phyloP scores from a whole-genome alignment of 1,284 basidiomycete species.

The Fistulina hepatica region DNA sequence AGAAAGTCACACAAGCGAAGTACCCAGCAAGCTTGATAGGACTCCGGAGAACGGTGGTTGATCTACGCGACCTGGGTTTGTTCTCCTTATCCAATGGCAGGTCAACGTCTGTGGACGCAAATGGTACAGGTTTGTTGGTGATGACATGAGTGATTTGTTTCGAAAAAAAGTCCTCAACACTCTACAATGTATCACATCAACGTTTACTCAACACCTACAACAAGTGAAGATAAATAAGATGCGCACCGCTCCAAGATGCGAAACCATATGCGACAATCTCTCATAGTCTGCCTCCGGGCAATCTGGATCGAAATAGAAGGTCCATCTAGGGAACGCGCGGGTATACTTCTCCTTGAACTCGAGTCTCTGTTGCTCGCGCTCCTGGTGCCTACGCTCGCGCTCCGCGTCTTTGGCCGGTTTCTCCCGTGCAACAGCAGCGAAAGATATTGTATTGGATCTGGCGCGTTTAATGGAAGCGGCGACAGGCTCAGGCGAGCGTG shows the following conservation, averaged over 20 bases:
- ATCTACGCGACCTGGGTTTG: too few relatives aligned
- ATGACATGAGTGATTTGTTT: constrained; percentile 81
- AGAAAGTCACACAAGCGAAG: constrained; percentile 29
- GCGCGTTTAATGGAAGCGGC: constrained; percentile 31
- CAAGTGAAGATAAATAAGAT: constrained; percentile 4
- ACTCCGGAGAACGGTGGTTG: constrained; percentile 40
- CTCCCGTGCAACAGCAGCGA: constrained; percentile 8
- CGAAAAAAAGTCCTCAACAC: constrained; percentile 83
- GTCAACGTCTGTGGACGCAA: constrained; percentile 21
- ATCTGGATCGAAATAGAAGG: constrained; percentile 78
- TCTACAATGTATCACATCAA: too few relatives aligned
- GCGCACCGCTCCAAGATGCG: constrained; percentile 72
- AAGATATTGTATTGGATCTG: constrained; percentile 18
- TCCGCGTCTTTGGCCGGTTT: constrained; percentile 14
- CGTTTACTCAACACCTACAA: too few relatives aligned
- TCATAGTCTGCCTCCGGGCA: too few relatives aligned
- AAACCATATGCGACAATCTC: too few relatives aligned
- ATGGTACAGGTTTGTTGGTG: constrained; percentile 42
- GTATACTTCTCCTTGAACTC: constrained; percentile 81
- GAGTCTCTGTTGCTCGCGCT: constrained; percentile 44
- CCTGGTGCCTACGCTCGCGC: constrained; percentile 20
- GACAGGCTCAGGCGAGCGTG: constrained; percentile 49
- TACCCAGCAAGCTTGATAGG: constrained; percentile 50
- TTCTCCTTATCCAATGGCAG: constrained; percentile 60
- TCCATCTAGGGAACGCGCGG: constrained; percentile 73